These are phyloP conservation scores for Ambrosiella xylebori DNA, from an alignment of 2,329 filamentous ascomycete genomes.

Conservation along the genomic window DNA sequence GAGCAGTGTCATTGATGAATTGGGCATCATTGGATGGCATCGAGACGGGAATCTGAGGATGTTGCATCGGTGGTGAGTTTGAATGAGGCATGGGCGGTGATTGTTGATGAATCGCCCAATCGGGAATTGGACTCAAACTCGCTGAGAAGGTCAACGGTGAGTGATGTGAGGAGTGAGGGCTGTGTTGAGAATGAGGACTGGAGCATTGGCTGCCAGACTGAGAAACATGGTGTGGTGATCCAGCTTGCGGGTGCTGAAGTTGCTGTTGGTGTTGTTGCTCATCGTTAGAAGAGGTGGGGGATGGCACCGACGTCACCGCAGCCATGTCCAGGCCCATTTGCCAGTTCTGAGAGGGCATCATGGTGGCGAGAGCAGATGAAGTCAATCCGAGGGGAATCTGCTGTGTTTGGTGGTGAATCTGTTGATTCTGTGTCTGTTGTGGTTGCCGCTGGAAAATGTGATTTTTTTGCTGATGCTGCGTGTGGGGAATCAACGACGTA, in stretches of 20 bases:
- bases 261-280: conserved; percentile 23
- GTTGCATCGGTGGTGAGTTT: conserved; percentile 18
- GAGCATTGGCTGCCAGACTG: conserved; percentile 27
- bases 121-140: conserved; percentile 32
- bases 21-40: conserved; percentile 15
- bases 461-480: conserved; percentile 6
- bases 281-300: conserved; percentile 28
- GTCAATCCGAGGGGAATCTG: conserved; percentile 10
- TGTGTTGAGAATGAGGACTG: conserved; percentile 34
- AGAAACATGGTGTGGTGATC: conserved; percentile 16
- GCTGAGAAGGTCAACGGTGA: conserved; percentile 28
- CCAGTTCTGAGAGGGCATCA: conserved; percentile 28
- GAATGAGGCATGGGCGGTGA: conserved; percentile 24
- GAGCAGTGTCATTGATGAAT: conserved; percentile 39
- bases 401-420: not conserved
- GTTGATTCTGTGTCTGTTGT: not conserved
- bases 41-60: conserved; percentile 23
- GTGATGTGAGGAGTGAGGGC: conserved; percentile 22
- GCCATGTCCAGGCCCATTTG: conserved; percentile 36
- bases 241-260: conserved; percentile 15
- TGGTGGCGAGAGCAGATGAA: conserved; percentile 7
- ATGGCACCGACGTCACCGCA: conserved; percentile 25
- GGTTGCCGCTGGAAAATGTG: conserved; percentile 17
- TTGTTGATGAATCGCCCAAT: conserved; percentile 44
- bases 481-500: conserved; percentile 1